Evolutionary conservation across 2,329 filamentous ascomycete genomes (phyloP).

Genomic region (Leptographium lundbergii): DNA sequence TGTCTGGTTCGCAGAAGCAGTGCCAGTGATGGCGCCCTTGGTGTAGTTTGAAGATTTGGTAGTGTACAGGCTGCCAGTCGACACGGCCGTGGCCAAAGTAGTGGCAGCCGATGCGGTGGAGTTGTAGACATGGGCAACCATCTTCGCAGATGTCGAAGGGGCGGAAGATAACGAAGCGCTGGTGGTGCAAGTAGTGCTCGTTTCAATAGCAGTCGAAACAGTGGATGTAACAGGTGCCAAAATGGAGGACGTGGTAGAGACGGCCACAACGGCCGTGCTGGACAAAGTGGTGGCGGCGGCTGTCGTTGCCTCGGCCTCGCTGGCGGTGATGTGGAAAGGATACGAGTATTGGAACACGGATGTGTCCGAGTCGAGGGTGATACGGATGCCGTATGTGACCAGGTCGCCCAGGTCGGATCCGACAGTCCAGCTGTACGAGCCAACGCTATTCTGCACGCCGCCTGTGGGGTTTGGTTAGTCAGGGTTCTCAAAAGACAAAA

Average conservation of each 20-base stretch:
- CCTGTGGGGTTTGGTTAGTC: conserved; percentile 19
- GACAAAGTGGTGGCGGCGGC: conserved; percentile 2
- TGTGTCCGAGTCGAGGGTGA: conserved; percentile 35
- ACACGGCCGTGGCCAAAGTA: neutral
- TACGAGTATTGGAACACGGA: conserved; percentile 48
- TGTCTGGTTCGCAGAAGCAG: neutral
- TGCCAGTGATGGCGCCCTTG: conserved; percentile 2
- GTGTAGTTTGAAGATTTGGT: conserved; percentile 10
- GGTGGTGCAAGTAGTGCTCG: neutral
- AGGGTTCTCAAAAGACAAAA: neutral
- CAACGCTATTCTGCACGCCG: conserved; percentile 31
- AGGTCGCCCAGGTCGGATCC: conserved; percentile 29
- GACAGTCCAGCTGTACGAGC: conserved; percentile 38
- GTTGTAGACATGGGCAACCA: neutral
- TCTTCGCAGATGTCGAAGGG: neutral
- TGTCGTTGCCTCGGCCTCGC: conserved; percentile 8
- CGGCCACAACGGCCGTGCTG: conserved; percentile 10
- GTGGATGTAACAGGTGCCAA: neutral
- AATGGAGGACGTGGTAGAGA: conserved; percentile 3
- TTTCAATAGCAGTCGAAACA: neutral
- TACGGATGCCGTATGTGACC: conserved; percentile 44
- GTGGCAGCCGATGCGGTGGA: conserved; percentile 1
- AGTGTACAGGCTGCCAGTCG: neutral
- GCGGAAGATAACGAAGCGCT: conserved; percentile 4
- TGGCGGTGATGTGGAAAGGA: conserved; percentile 41